A percentile compares a stretch with the other conserved stretches of the same genome.
phyloP scores from a whole-genome alignment of 768 basidiomycete species.

The Tulasnella sp. region DNA sequence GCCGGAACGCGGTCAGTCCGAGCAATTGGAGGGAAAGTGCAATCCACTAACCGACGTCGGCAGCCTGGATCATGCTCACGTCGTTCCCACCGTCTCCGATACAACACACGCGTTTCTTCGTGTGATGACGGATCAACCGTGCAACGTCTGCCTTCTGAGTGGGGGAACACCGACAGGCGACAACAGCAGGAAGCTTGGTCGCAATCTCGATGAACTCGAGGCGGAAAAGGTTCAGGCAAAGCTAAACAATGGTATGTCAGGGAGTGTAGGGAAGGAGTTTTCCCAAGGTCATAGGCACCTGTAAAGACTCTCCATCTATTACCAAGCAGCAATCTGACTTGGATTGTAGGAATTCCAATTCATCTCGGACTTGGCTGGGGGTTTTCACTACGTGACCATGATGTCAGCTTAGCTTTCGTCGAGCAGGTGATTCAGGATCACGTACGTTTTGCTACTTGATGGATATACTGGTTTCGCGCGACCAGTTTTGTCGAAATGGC shows the following conservation, averaged over 20 bases:
- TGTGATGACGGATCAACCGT: slow-evolving; percentile 76
- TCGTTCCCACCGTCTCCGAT: slow-evolving; percentile 99
- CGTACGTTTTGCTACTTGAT: slow-evolving; percentile 87
- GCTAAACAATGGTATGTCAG: slow-evolving; percentile 34
- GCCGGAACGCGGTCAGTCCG: slow-evolving; percentile 18
- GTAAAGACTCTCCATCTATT: slow-evolving; percentile 93
- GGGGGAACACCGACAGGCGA: slow-evolving; percentile 95
- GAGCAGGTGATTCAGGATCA: slow-evolving; percentile 17
- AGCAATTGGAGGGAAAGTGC: background rate
- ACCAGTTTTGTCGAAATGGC: slow-evolving; percentile 96
- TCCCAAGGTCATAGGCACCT: slow-evolving; percentile 38
- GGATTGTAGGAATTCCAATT: slow-evolving; percentile 86
- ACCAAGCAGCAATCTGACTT: slow-evolving; percentile 97
- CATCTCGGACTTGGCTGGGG: slow-evolving; percentile 66
- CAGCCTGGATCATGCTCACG: slow-evolving; percentile 99
- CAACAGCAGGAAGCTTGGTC: slow-evolving; percentile 90
- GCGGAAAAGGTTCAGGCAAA: slow-evolving; percentile 82
- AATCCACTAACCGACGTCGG: slow-evolving; percentile 72
- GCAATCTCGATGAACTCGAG: slow-evolving; percentile 94
- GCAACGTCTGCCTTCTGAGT: slow-evolving; percentile 99
- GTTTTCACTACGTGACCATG: slow-evolving; percentile 61
- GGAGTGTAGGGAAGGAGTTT: background rate
- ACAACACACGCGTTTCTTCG: slow-evolving; percentile 93
- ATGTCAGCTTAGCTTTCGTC: background rate
- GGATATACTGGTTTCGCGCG: slow-evolving; percentile 92